Evolutionary conservation across 148 eudicot genomes (phyloP).

Genomic region (Cornus kousa): DNA sequence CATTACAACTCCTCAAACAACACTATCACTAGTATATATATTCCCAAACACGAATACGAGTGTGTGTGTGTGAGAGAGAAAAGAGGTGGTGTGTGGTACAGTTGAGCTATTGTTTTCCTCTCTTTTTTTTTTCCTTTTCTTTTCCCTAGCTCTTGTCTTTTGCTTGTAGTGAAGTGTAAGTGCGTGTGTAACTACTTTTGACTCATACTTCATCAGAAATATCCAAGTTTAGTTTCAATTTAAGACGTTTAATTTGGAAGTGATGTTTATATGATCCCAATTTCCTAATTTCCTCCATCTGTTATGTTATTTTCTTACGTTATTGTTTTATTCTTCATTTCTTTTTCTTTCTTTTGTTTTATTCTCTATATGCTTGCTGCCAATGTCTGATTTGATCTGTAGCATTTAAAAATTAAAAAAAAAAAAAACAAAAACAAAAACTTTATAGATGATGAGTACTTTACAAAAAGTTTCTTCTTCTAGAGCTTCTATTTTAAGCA

Average conservation of each 20-base stretch:
- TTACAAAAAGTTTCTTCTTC: background rate
- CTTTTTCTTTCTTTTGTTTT: background rate
- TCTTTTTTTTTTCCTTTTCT: too few species aligned
- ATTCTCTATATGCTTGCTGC: background rate
- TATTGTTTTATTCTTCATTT: background rate
- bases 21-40: background rate
- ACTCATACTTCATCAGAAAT: background rate
- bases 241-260: background rate
- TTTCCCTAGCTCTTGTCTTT: background rate
- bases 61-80: background rate
- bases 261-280: too few species aligned
- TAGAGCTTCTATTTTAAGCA: slow-evolving; percentile 6
- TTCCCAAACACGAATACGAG: background rate
- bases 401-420: too few species aligned
- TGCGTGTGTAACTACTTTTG: slow-evolving; percentile 7
- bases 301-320: background rate
- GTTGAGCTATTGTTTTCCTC: background rate
- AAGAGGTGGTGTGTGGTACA: background rate
- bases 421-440: too few species aligned
- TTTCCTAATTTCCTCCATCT: too few species aligned
- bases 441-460: background rate
- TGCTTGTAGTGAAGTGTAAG: slow-evolving; percentile 7
- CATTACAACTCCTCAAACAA: background rate
- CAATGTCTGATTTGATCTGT: background rate
- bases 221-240: background rate